A percentile compares a stretch with the other conserved stretches of the same genome.
These are phyloP conservation scores for Trichoderma gracile DNA, from an alignment of 2,329 filamentous ascomycete species.

Conservation along the genomic window DNA sequence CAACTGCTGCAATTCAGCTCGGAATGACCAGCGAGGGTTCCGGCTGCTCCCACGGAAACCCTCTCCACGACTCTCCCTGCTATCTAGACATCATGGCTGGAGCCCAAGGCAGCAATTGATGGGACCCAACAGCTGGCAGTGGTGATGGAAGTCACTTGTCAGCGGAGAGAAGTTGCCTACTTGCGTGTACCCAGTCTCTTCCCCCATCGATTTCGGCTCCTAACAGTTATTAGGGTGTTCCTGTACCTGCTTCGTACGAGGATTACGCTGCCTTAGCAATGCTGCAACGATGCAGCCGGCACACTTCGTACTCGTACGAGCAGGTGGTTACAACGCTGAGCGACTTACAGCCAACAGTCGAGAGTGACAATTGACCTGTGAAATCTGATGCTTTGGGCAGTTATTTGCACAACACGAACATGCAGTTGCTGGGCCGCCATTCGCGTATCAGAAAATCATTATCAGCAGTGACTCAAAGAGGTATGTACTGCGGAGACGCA, in stretches of 20 bases:
- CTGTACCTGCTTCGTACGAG: conserved; percentile 20
- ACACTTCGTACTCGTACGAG: too few species aligned
- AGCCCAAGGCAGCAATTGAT: neutral
- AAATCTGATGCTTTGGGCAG: neutral
- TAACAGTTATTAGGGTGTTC: neutral
- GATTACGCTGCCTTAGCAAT: conserved; percentile 3
- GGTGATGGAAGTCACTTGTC: neutral
- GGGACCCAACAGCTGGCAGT: neutral
- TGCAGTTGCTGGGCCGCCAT: neutral
- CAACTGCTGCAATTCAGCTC: too few species aligned
- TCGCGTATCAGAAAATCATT: neutral
- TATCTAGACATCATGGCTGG: neutral
- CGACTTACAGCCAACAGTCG: neutral
- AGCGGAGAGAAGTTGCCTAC: conserved; percentile 21
- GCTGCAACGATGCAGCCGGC: conserved; percentile 5
- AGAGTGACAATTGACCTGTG: neutral
- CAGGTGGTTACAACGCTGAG: neutral
- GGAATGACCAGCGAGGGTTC: neutral
- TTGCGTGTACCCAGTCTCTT: conserved; percentile 16
- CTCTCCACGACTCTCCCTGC: neutral
- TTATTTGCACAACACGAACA: neutral
- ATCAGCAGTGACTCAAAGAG: neutral
- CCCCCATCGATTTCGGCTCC: conserved; percentile 18
- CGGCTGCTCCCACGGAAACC: neutral
- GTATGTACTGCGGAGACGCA: neutral